These are phyloP conservation scores for Heterobasidion occidentale DNA, from an alignment of 1,284 basidiomycete genomes.

Conservation along the genomic window DNA sequence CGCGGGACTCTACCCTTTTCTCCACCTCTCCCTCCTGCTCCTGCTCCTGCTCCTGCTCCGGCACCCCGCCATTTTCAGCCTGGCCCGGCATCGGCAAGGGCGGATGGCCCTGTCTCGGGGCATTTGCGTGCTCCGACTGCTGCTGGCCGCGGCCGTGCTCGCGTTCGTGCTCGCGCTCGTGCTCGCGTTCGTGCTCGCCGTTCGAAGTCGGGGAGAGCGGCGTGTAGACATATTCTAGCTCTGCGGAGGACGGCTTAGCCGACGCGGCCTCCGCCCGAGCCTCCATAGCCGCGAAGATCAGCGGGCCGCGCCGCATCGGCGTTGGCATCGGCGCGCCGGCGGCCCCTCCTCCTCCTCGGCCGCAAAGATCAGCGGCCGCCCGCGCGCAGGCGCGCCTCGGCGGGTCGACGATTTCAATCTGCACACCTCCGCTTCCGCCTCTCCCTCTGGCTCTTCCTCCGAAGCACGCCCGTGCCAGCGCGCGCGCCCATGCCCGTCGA, in stretches of 20 bases:
- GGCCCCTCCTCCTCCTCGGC: conserved; percentile 17
- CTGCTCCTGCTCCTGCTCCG: no score
- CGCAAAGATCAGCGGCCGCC: conserved; percentile 23
- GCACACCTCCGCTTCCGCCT: no score
- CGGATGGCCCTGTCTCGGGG: no score
- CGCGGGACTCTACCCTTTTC: not conserved
- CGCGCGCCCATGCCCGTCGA: not conserved
- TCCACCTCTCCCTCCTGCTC: no score
- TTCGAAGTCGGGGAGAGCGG: not conserved
- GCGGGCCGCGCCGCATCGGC: conserved; percentile 8
- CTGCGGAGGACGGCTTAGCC: not conserved
- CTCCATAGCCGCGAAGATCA: conserved; percentile 2
- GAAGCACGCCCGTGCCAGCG: not conserved
- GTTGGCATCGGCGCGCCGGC: conserved; percentile 10
- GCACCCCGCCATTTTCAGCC: no score
- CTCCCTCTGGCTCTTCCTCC: not conserved
- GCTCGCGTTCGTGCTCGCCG: not conserved
- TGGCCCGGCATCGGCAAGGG: no score
- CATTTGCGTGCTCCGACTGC: no score
- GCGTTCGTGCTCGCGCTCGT: no score
- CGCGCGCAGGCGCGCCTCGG: conserved; percentile 12
- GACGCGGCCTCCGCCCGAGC: not conserved
- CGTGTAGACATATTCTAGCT: not conserved
- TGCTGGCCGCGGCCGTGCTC: no score
- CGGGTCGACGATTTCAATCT: no score